phyloP scores from a whole-genome alignment of 2,329 filamentous ascomycete genomes.

The Beauveria australis region DNA sequence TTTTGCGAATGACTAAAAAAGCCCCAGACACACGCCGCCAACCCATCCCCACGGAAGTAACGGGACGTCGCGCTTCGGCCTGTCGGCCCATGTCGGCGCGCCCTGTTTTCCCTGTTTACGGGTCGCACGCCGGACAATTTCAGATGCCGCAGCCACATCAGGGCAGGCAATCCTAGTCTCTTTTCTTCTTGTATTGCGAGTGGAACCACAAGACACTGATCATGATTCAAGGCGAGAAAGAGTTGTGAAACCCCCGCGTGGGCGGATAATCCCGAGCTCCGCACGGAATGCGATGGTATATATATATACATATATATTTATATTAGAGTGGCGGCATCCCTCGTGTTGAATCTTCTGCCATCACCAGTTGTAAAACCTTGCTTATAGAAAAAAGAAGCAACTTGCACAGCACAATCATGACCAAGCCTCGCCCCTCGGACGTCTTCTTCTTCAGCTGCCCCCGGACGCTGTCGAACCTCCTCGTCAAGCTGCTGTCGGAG shows the following conservation, averaged over 20 bases:
- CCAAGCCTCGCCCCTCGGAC: slow-evolving; percentile 2
- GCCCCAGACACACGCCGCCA: neutral
- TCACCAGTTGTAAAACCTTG: no score
- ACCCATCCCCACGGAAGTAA: neutral
- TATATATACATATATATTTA: neutral
- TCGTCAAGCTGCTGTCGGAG: slow-evolving; percentile 11
- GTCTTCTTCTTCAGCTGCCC: slow-evolving; percentile 11
- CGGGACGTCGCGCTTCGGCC: slow-evolving; percentile 5
- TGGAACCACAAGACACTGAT: neutral
- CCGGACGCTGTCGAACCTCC: slow-evolving; percentile 10
- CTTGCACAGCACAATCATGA: neutral
- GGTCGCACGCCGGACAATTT: slow-evolving; percentile 1
- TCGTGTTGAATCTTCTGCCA: neutral
- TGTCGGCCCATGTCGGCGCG: neutral
- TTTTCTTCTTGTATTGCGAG: neutral
- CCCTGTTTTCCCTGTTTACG: neutral
- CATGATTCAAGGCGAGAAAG: neutral
- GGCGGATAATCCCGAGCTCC: neutral
- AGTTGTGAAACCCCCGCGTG: neutral
- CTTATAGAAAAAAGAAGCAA: neutral
- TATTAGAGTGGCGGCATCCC: neutral
- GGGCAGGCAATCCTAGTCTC: neutral
- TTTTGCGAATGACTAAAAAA: no score
- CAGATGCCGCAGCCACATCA: neutral
- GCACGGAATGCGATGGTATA: neutral